Evolutionary conservation across 139 green algal genomes (phyloP), one percentile per base, ranked within the genome.

Genomic region (Coelastrella sp.): DNA sequence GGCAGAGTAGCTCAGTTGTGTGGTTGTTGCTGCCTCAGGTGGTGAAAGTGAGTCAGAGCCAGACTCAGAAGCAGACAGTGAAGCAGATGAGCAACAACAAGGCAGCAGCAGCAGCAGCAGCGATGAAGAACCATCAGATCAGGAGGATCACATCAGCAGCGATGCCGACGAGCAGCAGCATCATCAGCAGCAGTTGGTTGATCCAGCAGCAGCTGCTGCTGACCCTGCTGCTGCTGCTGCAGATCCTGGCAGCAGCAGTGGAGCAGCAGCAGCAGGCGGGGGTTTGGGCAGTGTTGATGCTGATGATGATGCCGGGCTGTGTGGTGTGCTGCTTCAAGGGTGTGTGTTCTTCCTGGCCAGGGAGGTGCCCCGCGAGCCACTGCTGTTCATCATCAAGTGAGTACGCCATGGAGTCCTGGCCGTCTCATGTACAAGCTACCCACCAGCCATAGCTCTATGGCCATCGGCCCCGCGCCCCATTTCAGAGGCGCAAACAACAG

Each of bases 341-440:
- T 98, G 64, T 73, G 93, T 98, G 8, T 99, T 99, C 93, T 99
- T 98, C 91, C 93, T 99, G 71, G 96, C 95, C 5, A 92, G 97
- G 2, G 97, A 99, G 92, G 96, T 98, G 73, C 97, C 98, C 0
- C 87, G 95, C 0, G 98, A 99, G 92, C 92, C 96, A 71, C 95
- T 99, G 81, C 93, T 99, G 80, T 95, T 99, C 57, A 94, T 99
- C 4, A 97, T 99, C 61, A 93, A 95, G 68, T 95, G 83, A 89
- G 90, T 64, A 17, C 16, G 54, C 32, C 32, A 47, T 47, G 32
- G 32, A 47, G 32, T 47, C 32, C 32, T 47, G 32, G 32, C 32
- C 32, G 1, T 47, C 32, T 47, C 32, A 47, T 47, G 32, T 47
- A 47, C 32, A 0, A 47, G 32, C 32, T 47, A 47, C 32, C 32